Percentiles rank a stretch among this genome's conserved stretches.
Evolutionary conservation across 176 grass and related monocot genomes (phyloP).

Genomic region (Zoysia japonica): DNA sequence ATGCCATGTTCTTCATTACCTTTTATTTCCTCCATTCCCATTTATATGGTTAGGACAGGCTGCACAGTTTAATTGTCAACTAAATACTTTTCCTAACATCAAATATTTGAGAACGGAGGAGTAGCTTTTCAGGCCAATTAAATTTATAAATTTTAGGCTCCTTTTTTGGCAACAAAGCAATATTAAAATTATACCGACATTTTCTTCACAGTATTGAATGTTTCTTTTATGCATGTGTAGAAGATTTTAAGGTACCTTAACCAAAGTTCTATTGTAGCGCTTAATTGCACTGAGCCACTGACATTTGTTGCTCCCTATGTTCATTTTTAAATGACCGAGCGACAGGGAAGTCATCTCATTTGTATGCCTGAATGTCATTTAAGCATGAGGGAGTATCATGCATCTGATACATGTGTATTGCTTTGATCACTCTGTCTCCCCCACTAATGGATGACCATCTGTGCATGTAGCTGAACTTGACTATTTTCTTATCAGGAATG

Average conservation of each 20-base stretch:
- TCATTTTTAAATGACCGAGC: not conserved
- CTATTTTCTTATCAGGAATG: conserved; percentile 68
- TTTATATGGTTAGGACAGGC: too few species aligned
- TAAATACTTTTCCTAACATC: too few species aligned
- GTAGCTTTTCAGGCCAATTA: not conserved
- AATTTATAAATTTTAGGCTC: not conserved
- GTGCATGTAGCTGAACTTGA: conserved; percentile 23
- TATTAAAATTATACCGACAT: not conserved
- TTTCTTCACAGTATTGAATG: not conserved
- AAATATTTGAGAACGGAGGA: too few species aligned
- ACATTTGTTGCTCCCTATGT: not conserved
- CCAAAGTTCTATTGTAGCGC: not conserved
- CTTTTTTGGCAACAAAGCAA: conserved; percentile 18
- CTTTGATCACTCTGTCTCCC: not conserved
- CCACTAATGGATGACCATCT: conserved; percentile 7
- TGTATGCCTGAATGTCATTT: not conserved
- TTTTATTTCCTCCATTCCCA: not conserved
- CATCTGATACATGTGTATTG: not conserved
- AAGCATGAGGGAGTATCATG: not conserved
- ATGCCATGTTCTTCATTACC: not conserved
- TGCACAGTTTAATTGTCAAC: too few species aligned
- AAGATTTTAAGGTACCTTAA: not conserved
- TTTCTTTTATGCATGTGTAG: conserved; percentile 1
- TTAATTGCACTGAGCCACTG: not conserved
- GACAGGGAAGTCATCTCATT: not conserved